Conservation (phyloP, 2,329 filamentous ascomycete genomes). For the Rachicladosporium sp. region DNA sequence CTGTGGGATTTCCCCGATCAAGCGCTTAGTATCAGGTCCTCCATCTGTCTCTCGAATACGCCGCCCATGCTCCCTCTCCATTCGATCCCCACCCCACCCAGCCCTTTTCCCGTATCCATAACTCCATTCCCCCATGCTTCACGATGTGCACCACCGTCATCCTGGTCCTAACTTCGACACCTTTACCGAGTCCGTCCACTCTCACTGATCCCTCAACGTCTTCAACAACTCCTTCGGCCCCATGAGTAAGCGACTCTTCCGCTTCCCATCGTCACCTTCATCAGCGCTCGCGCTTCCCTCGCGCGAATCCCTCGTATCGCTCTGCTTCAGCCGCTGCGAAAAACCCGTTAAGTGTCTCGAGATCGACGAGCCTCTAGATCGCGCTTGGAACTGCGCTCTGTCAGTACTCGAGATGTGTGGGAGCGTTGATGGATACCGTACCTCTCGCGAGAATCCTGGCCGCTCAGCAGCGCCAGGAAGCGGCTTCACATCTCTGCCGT, state of each 20-base stretch:
- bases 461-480: neutral
- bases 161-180: too few species aligned
- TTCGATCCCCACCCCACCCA: too few species aligned
- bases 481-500: neutral
- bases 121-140: too few species aligned
- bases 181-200: too few species aligned
- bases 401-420: neutral
- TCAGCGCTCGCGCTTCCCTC: slow-evolving; percentile 12
- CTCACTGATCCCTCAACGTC: slow-evolving; percentile 20
- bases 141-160: too few species aligned
- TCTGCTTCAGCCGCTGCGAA: slow-evolving; percentile 16
- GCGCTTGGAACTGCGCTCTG: neutral
- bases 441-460: slow-evolving; percentile 1
- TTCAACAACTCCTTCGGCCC: slow-evolving; percentile 31
- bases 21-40: too few species aligned
- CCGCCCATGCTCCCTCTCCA: too few species aligned
- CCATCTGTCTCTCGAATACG: too few species aligned
- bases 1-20: too few species aligned
- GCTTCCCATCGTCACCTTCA: slow-evolving; percentile 22
- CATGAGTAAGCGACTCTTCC: slow-evolving; percentile 29
- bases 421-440: neutral
- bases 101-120: too few species aligned
- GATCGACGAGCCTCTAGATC: slow-evolving; percentile 14
- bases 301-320: slow-evolving; percentile 2
- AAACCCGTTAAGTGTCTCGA: slow-evolving; percentile 20